A percentile compares a stretch with the other conserved stretches of the same genome.
These are phyloP conservation scores for Leccinum sublutescens DNA, from an alignment of 768 basidiomycete species.

Conservation along the genomic window DNA sequence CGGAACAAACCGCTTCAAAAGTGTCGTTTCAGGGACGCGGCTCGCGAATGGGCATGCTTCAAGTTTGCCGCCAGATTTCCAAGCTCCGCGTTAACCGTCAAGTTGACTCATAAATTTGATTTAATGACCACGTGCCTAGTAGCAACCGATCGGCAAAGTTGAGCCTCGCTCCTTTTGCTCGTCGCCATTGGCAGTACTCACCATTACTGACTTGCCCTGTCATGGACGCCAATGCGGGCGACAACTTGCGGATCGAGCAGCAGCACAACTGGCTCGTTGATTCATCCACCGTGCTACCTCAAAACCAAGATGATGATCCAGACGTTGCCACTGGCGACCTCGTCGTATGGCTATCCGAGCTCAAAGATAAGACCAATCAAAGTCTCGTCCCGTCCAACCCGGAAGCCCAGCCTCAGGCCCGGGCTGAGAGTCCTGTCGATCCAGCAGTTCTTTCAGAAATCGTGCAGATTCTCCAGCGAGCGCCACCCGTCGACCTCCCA, in stretches of 20 bases:
- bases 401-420: too few species aligned
- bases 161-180: background rate
- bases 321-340: background rate
- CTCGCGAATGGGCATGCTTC: constrained; percentile 43
- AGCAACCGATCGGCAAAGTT: background rate
- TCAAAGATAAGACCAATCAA: background rate
- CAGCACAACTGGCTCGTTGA: too few species aligned
- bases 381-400: background rate
- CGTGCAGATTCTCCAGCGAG: background rate
- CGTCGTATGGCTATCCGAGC: background rate
- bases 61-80: constrained; percentile 44
- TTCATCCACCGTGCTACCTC: too few species aligned
- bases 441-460: background rate
- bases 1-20: constrained; percentile 18
- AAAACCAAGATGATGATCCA: background rate
- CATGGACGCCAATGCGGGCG: background rate
- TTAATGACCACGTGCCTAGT: too few species aligned
- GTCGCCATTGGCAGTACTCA: too few species aligned
- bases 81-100: constrained; percentile 33
- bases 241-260: background rate
- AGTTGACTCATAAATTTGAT: too few species aligned
- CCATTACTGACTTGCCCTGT: background rate
- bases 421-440: background rate
- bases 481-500: background rate
- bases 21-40: constrained; percentile 39